Base-by-base conservation (phyloP, 805 yeast species). In the Kodamaea hsintzibuensis region DNA sequence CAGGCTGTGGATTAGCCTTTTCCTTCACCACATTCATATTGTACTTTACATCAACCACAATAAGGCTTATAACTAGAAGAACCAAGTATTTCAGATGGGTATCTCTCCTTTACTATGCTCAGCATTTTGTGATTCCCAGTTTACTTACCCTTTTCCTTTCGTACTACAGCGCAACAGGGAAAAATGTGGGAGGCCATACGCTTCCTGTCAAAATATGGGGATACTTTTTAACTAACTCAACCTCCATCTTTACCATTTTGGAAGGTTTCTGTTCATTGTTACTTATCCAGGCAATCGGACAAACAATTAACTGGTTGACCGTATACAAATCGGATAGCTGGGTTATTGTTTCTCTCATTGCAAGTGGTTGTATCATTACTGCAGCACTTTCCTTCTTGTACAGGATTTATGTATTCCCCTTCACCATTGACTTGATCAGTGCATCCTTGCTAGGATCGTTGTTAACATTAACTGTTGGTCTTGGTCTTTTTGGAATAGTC, bases 241-340 rank as follows among this genome's bases (percentile, higher is more conserved):
- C 99, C 0, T 95, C 97, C 1, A 75, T 89, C 46, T 93, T 95
- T 70, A 89, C 97, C 0, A 78, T 91, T 16, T 73, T 92, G 50
- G 99, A 95, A 72, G 99, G 99, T 1, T 86, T 95, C 61, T 96
- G 97, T 70, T 85, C 97, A 0, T 80, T 95, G 22, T 76, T 95
- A 53, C 85, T 91, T n/a, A 91, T 95, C 56, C 99, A 95, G 72
- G 89, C 96, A 12, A 80, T 89, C 42, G 97, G 98, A 7, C 91
- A 91, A 62, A 84, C 89, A 7, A 79, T 89, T 51, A 80, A 82
- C 57, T 86, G 92, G 87, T 73, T 90, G 45, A 82, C 85, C 18
- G 67, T 68, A 14, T 66, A 65, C 59, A 83, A 82, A 58, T 83
- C 91, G 4, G 97, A 91, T 62, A 73, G 83, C 35, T 89, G 96